Percentiles rank a stretch among this genome's conserved stretches.
Evolutionary conservation across 768 basidiomycete genomes (phyloP).

Genomic region (Boletus edulis): DNA sequence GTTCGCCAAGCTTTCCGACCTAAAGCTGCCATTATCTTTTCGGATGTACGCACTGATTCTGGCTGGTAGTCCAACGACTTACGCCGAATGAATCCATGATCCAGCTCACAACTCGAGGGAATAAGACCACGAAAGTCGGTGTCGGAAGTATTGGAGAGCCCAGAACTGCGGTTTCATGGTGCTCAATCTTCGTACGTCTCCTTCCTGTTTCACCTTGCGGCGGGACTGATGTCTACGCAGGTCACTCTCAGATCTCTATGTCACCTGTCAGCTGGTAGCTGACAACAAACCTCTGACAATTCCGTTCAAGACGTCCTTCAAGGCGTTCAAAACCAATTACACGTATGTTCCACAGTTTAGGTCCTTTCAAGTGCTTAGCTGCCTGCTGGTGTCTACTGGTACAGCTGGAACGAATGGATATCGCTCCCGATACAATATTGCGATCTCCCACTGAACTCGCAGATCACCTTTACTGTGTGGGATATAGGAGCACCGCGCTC

Average conservation of each 20-base stretch:
- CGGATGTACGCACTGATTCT: slow-evolving; percentile 56
- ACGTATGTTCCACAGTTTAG: slow-evolving; percentile 47
- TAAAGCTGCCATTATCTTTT: slow-evolving; percentile 85
- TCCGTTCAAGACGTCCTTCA: slow-evolving; percentile 89
- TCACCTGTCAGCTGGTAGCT: slow-evolving; percentile 87
- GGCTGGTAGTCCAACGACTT: background rate
- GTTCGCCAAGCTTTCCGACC: slow-evolving; percentile 86
- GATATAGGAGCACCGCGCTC: slow-evolving; percentile 84
- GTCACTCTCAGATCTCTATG: slow-evolving; percentile 87
- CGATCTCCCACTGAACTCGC: slow-evolving; percentile 85
- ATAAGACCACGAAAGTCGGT: slow-evolving; percentile 66
- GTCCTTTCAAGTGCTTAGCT: background rate
- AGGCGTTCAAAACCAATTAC: slow-evolving; percentile 83
- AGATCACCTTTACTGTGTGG: slow-evolving; percentile 94
- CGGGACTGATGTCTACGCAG: slow-evolving; percentile 41
- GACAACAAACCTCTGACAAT: slow-evolving; percentile 94
- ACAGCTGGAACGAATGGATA: slow-evolving; percentile 95
- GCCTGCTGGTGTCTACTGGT: background rate
- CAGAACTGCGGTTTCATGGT: slow-evolving; percentile 80
- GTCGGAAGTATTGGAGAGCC: slow-evolving; percentile 79
- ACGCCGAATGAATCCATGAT: background rate
- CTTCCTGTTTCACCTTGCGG: slow-evolving; percentile 6
- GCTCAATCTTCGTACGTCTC: slow-evolving; percentile 65
- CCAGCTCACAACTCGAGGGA: slow-evolving; percentile 85
- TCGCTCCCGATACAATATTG: slow-evolving; percentile 90